Evolutionary conservation across 495 filamentous ascomycete genomes (phyloP).

Genomic region (Paragyromitra xinjiangensis): DNA sequence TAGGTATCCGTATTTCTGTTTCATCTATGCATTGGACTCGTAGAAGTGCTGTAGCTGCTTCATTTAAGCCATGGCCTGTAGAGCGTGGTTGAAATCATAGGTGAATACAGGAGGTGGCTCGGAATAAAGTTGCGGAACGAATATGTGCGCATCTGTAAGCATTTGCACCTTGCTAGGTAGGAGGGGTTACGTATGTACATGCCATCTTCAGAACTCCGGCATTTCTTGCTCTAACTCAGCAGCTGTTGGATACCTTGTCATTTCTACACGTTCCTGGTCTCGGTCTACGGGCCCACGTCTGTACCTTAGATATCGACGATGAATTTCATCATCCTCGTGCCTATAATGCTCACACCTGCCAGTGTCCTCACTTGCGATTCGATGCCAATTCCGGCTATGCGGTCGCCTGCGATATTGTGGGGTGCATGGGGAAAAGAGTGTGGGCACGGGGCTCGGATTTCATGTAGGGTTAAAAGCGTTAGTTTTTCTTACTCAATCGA

Average conservation of each 20-base stretch:
- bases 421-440: conserved; percentile 19
- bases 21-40: conserved; percentile 12
- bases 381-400: conserved; percentile 21
- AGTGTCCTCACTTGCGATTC: conserved; percentile 10
- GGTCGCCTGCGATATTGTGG: conserved; percentile 34
- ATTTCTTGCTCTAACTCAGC: not conserved
- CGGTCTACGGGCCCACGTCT: not conserved
- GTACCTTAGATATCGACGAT: conserved; percentile 7
- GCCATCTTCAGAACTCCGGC: not conserved
- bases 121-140: not conserved
- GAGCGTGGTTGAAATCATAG: conserved; percentile 9
- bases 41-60: conserved; percentile 14
- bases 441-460: conserved; percentile 30
- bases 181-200: conserved; percentile 16
- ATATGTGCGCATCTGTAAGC: conserved; percentile 14
- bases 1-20: conserved; percentile 22
- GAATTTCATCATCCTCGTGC: conserved; percentile 25
- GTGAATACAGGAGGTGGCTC: not conserved
- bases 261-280: conserved; percentile 14
- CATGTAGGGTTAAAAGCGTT: conserved; percentile 14
- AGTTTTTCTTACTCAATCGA: conserved; percentile 43
- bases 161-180: conserved; percentile 21
- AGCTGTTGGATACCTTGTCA: not conserved
- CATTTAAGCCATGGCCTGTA: not conserved
- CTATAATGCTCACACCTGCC: conserved; percentile 13